Evolutionary conservation across 1,284 basidiomycete genomes (phyloP), one percentile per base, ranked within the genome.

Genomic region (Melampsora occidentalis): DNA sequence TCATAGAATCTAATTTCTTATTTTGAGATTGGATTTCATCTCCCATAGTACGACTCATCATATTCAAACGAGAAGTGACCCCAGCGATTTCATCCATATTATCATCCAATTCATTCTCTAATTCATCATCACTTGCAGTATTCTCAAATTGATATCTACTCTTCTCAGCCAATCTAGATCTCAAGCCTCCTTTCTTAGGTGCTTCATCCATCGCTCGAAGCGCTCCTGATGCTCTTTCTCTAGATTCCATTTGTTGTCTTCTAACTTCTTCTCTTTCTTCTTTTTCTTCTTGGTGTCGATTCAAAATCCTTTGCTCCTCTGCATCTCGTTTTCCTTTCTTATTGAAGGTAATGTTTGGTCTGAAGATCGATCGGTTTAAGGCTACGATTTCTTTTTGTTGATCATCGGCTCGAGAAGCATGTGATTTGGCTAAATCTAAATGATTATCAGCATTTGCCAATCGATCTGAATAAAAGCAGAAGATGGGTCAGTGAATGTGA

Each of bases 361-460:
- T 89, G 86, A 99, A 98, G 83, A 99, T 99, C 69, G 93, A 94
- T 18, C 90, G 88, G 84, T 97, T 97, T 78, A 99, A 89, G 82
- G 94, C 88, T 83, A 93, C 94, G 78, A 99, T 90, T 84, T 98
- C 94, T 79, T 90, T 90, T 6, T 95, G 93, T 83, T 90, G 94
- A 85, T 99, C 97, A 79, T 91, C 91, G 22, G 97, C 96, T 5
- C 93, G 89, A 69, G 87, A 85, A 33, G 93, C 91, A 84, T 97
- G 90, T 16, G 92, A 91, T 85, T 94, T 98, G 77, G 95, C 87
- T 76, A 97, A 88, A 83, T 99, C 97, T 76, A 99, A 88, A 84
- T 98, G 92, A 78, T 94, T 91, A 84, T 99, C 96, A 20, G 96
- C 97, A 83, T 95, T 94, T 68, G 93, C 96, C 78, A 99, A 88